Base-by-base conservation (phyloP, 176 grass and related monocot species). In the Zizania latifolia region DNA sequence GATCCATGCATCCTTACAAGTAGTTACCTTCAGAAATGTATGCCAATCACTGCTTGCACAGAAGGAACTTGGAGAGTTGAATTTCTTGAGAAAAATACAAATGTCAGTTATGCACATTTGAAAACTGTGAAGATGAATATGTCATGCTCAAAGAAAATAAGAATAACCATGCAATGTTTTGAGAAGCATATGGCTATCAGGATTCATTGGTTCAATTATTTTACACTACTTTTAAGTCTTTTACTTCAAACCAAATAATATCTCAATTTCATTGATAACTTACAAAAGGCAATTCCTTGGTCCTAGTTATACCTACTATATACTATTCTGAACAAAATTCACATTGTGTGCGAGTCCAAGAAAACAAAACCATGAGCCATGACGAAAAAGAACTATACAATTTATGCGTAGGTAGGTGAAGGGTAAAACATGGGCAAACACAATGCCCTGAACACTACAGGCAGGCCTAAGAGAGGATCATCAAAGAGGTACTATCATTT, bases 1-100 rank as follows among this genome's bases (percentile, higher is more conserved):
- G 51, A 14, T 57, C 11, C 6, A 24, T 21, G 46, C 46, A 51
- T 21, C 19, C 1, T n/a, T 51, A 51, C 45, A n/a, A n/a, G 45
- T 51, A 21, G 36, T 4, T 91, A 97, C 94, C 86, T 97, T 93
- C 57, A 97, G 80, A 77, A 97, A 91, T 45, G 81, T 67, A 69
- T 91, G 72, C 94, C 94, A 97, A 54, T 97, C 94, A 26, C 62
- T 87, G 83, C 85, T 91, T 80, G 90, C 89, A 84, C 86, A 87
- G 56, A 83, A 85, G 48, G 88, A 88, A 63, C 90, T 93, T 76
- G 94, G 94, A 44, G 88, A 97, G 61, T 97, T 97, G 70, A 97
- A 93, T 86, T 97, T 97, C 94, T 97, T 84, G 64, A 81, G 55
- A 51, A 73, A 89, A 84, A 60, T 22, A 3, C 0, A 77, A 87